Evolutionary conservation across 768 basidiomycete species (phyloP).

Genomic region (Leucocoprinus leucothites): DNA sequence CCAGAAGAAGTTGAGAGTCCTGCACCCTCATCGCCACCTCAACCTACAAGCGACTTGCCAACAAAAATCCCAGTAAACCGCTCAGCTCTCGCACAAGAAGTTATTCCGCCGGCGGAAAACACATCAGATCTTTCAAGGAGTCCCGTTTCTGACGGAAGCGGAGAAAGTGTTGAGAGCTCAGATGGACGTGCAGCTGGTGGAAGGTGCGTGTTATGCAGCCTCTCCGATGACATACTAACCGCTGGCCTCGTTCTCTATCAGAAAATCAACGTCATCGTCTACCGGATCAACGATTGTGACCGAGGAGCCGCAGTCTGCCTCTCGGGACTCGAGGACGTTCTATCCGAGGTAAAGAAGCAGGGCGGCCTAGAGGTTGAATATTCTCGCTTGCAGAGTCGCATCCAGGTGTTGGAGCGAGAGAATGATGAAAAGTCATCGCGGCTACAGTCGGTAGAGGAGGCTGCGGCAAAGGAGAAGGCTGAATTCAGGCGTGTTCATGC

Average conservation of each 20-base stretch:
- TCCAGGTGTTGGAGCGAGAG: not conserved
- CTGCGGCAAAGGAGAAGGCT: not conserved
- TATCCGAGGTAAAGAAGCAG: not conserved
- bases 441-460: not conserved
- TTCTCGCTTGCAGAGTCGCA: not conserved
- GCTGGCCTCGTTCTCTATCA: not conserved
- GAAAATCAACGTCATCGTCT: conserved; percentile 2
- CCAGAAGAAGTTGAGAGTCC: not conserved
- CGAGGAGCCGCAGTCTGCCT: not conserved
- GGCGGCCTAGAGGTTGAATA: not conserved
- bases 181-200: not conserved
- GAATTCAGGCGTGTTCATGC: not conserved
- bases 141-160: not conserved
- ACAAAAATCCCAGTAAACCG: not conserved
- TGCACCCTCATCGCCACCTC: not conserved
- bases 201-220: not conserved
- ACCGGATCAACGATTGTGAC: conserved; percentile 1
- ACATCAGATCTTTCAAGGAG: not conserved
- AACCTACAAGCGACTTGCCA: not conserved
- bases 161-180: not conserved
- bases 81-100: not conserved
- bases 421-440: not conserved
- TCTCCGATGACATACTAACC: not conserved
- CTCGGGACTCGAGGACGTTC: not conserved
- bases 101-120: not conserved